phyloP scores from a whole-genome alignment of 345 rosid genomes.

The Cardamine chenopodiifolia region DNA sequence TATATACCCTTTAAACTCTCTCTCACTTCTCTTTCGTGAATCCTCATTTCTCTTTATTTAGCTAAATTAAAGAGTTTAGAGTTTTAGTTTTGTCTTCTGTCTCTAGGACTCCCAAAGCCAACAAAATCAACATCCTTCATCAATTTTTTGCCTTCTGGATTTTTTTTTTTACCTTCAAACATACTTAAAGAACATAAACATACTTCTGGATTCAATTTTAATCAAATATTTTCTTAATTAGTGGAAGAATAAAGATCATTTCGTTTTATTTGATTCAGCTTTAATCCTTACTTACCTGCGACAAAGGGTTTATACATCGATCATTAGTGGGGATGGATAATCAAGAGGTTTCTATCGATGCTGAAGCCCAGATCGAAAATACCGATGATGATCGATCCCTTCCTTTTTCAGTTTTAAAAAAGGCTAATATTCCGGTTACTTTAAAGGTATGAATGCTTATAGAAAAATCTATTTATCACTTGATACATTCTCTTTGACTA shows the following conservation, averaged over 20 bases:
- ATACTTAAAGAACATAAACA: no score
- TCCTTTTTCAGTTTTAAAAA: conserved; percentile 43
- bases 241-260: not conserved
- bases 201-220: not conserved
- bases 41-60: conserved; percentile 32
- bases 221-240: not conserved
- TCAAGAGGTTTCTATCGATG: conserved; percentile 37
- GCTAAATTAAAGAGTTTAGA: not conserved
- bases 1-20: conserved; percentile 37
- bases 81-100: conserved; percentile 25
- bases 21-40: conserved; percentile 43
- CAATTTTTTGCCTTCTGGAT: not conserved
- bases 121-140: not conserved
- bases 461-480: not conserved
- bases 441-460: conserved; percentile 42
- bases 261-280: not conserved
- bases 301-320: conserved; percentile 13
- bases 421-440: conserved; percentile 46
- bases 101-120: conserved; percentile 15
- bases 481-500: not conserved
- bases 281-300: conserved; percentile 12
- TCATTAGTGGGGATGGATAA: conserved; percentile 24
- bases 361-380: conserved; percentile 44
- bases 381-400: conserved; percentile 21
- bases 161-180: not conserved